Conservation (phyloP, 208 protist species). For the Crithidia expoeki region DNA sequence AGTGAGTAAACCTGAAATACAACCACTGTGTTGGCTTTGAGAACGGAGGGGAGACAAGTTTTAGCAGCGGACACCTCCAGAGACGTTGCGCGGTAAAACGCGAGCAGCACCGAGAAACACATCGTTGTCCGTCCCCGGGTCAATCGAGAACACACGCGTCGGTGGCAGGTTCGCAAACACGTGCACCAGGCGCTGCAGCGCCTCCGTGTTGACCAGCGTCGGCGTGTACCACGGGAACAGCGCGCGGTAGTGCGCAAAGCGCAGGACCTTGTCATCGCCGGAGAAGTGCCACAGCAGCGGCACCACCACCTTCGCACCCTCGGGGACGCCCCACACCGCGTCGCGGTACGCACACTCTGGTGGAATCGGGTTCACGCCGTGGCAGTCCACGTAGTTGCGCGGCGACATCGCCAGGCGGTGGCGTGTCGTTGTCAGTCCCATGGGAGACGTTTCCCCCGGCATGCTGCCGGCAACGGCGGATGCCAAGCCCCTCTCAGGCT, state of each 20-base stretch:
- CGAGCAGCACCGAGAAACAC: neutral
- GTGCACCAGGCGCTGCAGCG: neutral
- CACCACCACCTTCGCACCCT: neutral
- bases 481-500: neutral
- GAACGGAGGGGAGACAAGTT: too few relatives aligned
- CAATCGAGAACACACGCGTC: neutral
- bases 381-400: neutral
- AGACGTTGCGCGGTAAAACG: neutral
- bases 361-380: neutral
- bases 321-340: slow-evolving; percentile 1
- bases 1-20: too few relatives aligned
- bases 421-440: neutral
- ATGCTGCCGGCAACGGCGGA: neutral
- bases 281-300: slow-evolving; percentile 12
- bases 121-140: neutral
- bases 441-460: neutral
- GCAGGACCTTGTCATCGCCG: neutral
- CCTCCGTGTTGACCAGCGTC: neutral
- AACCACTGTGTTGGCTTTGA: too few relatives aligned
- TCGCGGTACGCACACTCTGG: slow-evolving; percentile 1
- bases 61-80: too few relatives aligned
- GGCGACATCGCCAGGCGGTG: neutral
- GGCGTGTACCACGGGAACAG: slow-evolving; percentile 11
- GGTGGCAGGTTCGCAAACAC: neutral
- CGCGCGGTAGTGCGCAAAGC: neutral